These are phyloP conservation scores for Maudiozyma pseudohumilis DNA, from an alignment of 805 yeast genomes.

Conservation along the genomic window DNA sequence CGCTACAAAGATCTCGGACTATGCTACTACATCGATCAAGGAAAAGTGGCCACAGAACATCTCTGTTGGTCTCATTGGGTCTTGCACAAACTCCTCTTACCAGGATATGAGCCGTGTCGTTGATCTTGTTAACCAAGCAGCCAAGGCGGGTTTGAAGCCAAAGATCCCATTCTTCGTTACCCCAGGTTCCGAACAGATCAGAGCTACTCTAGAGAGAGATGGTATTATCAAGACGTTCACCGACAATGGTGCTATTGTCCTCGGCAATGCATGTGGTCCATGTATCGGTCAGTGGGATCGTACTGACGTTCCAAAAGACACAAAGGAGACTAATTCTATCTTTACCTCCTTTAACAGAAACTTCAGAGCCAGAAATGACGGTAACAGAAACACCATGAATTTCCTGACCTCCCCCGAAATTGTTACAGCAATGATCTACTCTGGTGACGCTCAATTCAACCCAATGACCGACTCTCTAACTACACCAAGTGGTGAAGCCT, in stretches of 20 bases:
- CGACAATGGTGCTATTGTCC: conserved; percentile 80
- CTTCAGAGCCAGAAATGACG: conserved; percentile 96
- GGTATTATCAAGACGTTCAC: conserved; percentile 76
- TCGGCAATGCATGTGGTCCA: conserved; percentile 98
- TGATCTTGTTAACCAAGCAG: conserved; percentile 81
- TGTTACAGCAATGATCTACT: conserved; percentile 92
- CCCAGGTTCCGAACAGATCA: conserved; percentile 96
- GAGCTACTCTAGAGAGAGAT: conserved; percentile 95
- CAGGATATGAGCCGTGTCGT: conserved; percentile 98
- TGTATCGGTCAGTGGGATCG: conserved; percentile 99
- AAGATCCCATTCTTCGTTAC: conserved; percentile 89
- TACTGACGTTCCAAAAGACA: conserved; percentile 56
- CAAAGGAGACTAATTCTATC: conserved; percentile 71
- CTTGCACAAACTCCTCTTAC: conserved; percentile 96
- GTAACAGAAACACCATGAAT: conserved; percentile 95
- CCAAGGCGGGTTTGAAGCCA: conserved; percentile 75
- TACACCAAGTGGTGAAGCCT: conserved; percentile 57
- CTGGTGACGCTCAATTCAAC: conserved; percentile 87
- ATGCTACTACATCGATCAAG: conserved; percentile 57
- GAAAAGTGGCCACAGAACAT: conserved; percentile 82
- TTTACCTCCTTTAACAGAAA: conserved; percentile 97
- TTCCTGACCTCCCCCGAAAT: conserved; percentile 97
- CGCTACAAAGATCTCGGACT: conserved; percentile 82
- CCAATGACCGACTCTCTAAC: conserved; percentile 81
- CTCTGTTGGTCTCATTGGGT: conserved; percentile 92